Evolutionary conservation across 768 basidiomycete genomes (phyloP), one percentile per base, ranked within the genome.

Genomic region (Psilocybe azurescens): DNA sequence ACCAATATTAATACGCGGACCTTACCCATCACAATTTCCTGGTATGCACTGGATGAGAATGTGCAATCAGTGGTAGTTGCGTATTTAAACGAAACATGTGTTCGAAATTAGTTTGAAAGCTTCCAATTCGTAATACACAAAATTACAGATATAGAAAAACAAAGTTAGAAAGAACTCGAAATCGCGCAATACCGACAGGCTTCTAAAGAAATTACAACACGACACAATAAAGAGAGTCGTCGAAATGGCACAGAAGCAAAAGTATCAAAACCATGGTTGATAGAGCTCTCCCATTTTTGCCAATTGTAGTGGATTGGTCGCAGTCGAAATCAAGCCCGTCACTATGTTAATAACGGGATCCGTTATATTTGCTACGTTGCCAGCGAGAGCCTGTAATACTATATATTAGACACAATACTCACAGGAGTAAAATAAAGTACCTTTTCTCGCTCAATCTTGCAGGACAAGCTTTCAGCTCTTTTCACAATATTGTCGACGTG

Each of bases 251-350:
- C 32, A 28, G 48, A 10, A 20, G 29, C 46, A 5, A 30, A 24
- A 46, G 20, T 8, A 6, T 74, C 74, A 94, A 74, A 93, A 94
- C 93, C 94, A 97, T 4, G 95, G 91, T 66, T 90, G 84, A 70
- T 89, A 95, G 29, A 86, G 80, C 72, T 97, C 94, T 32, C 88
- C 85, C 90, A 94, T 93, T 73, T 90, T 91, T 61, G 89, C 88
- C 7, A 99, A 83, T 62, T 91, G 88, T 29, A 90, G 77, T 1
- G 95, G 94, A 70, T 95, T 93, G 3, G 94, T 94, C 14, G 97
- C 94, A 39, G 84, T 86, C 0, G 91, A 90, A 61, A 99, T 89
- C 18, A 97, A 81, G 69, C 87, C 91, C 30, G 89, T 88, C 57
- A 95, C 87, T 1, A 91, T 92, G 71, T 95, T 91, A 48, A 91